These are phyloP conservation scores for Rhizomucor pusillus DNA, from an alignment of 371 early-diverging fungal genomes.

Conservation along the genomic window DNA sequence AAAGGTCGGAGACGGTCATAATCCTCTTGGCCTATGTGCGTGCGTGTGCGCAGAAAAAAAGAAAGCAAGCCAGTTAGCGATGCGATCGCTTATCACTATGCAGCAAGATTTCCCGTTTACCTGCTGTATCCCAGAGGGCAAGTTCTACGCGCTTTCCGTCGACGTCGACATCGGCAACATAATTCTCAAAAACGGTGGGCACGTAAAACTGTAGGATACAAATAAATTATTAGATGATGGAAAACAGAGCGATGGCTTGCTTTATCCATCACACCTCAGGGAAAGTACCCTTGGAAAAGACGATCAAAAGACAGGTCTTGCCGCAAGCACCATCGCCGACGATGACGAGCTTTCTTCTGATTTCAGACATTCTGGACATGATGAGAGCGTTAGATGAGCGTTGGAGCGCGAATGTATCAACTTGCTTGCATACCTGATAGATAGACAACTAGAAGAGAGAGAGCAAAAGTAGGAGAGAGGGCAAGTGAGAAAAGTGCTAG, in stretches of 20 bases:
- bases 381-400: background rate
- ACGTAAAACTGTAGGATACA: constrained; percentile 61
- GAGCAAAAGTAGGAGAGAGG: background rate
- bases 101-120: constrained; percentile 41
- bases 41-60: constrained; percentile 11
- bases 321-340: constrained; percentile 98
- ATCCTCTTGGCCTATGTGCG: constrained; percentile 73
- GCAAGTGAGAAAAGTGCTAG: background rate
- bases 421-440: background rate
- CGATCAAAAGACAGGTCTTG: constrained; percentile 96
- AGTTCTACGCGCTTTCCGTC: constrained; percentile 39
- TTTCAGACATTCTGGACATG: constrained; percentile 69
- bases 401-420: background rate
- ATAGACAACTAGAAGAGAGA: background rate
- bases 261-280: constrained; percentile 68
- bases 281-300: constrained; percentile 91
- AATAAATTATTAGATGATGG: background rate
- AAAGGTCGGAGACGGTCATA: too few species aligned
- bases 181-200: constrained; percentile 96
- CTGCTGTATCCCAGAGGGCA: constrained; percentile 97
- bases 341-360: constrained; percentile 94
- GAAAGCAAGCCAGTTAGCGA: constrained; percentile 31
- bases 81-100: background rate
- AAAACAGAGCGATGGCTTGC: background rate
- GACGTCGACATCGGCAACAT: constrained; percentile 84